Evolutionary conservation across 73 alveolate genomes (phyloP), one percentile per base, ranked within the genome.

Genomic region (Tetrahymena malaccensis): DNA sequence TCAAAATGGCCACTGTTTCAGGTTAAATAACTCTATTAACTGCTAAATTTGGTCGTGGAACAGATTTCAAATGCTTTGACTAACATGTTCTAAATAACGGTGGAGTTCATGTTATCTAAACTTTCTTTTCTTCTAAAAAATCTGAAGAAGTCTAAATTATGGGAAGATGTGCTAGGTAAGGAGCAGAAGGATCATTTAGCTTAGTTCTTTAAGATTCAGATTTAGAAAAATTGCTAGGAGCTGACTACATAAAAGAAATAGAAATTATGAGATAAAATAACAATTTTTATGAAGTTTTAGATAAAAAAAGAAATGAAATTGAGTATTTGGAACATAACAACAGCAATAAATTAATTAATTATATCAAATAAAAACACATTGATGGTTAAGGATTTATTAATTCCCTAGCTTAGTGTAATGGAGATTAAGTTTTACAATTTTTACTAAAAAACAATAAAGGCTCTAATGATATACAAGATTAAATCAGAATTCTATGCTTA

Each of bases 11-110:
- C 9, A 89, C 94, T 27, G n/a, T 33, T 16, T 50, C 84, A 33
- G 83, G 83, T 40, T 8, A 40, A 40, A 40, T 40, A 40, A 40
- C 44, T 40, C 44, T 40, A 35, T n/a, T 17, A 11, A 50, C 35
- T 27, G 9, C 94, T 27, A 35, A 8, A 34, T 94, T 85, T 85
- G 96, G 96, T 12, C 89, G 96, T 85, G 96, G 96, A 9, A 94
- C 96, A 3, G 96, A 94, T 85, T 94, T 94, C 33, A 93, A 22
- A 11, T 85, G 89, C 16, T 19, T 0, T 84, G 96, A 94, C 43
- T 50, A 34, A 89, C 13, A 93, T 0, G 38, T 93, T 17, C 34
- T 56, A 15, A 25, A 27, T 15, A 94, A 70, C 27, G 21, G 85
- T 1, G 96, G 96, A 40, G 35, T 85, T n/a, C 95, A 70, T 13